phyloP scores from a whole-genome alignment of 208 protist species.

The Acanthamoeba culbertsoni region DNA sequence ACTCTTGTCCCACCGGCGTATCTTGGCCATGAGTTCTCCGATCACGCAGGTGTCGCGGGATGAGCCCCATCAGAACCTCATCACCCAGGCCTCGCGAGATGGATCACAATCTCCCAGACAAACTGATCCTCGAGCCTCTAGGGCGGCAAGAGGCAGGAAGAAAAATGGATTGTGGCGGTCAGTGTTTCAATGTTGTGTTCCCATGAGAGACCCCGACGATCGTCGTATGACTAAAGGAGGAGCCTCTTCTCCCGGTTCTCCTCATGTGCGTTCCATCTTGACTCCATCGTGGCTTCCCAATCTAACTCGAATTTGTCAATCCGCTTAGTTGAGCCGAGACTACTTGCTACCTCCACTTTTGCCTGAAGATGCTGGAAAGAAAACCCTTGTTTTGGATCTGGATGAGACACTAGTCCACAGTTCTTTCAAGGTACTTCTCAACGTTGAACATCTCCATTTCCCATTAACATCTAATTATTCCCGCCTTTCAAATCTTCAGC shows the following conservation, averaged over 20 bases:
- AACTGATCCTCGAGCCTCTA: neutral
- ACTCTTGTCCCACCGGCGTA: neutral
- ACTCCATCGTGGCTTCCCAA: neutral
- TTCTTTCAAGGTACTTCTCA: constrained; percentile 71
- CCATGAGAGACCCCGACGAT: neutral
- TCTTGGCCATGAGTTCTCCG: neutral
- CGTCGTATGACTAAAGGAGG: neutral
- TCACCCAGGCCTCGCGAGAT: neutral
- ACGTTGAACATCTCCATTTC: neutral
- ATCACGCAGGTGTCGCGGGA: neutral
- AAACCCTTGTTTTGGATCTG: constrained; percentile 81
- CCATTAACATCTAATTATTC: neutral
- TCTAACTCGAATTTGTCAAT: neutral
- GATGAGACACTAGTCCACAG: constrained; percentile 85
- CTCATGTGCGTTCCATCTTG: neutral
- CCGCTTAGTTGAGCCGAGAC: neutral
- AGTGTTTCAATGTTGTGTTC: neutral
- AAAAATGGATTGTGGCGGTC: neutral
- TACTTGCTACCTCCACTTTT: constrained; percentile 49
- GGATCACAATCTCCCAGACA: neutral
- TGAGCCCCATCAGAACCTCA: constrained; percentile 29
- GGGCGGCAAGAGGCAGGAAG: neutral
- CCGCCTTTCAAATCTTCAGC: too few species aligned
- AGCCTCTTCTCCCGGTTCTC: neutral
- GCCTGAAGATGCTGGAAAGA: constrained; percentile 65